Percentiles rank a stretch among this genome's conserved stretches.
These are phyloP conservation scores for Fusarium protoensiforme DNA, from an alignment of 2,329 filamentous ascomycete genomes.

Conservation along the genomic window DNA sequence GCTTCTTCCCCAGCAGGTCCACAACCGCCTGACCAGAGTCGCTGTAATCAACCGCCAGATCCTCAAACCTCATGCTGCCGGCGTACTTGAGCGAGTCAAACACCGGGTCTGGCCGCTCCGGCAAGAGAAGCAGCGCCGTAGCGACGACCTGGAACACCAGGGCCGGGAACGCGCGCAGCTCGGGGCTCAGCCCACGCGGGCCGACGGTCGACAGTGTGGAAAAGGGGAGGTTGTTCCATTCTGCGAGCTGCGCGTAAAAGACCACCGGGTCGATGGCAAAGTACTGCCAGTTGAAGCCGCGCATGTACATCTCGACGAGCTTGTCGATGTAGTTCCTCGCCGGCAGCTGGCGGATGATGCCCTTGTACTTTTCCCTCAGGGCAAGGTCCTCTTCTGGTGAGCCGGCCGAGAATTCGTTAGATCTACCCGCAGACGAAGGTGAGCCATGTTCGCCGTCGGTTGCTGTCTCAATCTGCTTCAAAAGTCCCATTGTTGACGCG, in stretches of 20 bases:
- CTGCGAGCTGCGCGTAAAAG: conserved; percentile 61
- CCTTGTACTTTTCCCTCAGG: conserved; percentile 67
- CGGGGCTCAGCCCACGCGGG: conserved; percentile 60
- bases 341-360: conserved; percentile 67
- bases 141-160: conserved; percentile 70
- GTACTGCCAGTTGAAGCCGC: conserved; percentile 70
- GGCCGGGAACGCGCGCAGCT: conserved; percentile 68
- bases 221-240: conserved; percentile 67
- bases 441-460: conserved; percentile 43
- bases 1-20: conserved; percentile 65
- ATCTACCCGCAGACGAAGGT: neutral
- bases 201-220: conserved; percentile 60
- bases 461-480: conserved; percentile 64
- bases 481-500: conserved; percentile 64
- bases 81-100: conserved; percentile 70
- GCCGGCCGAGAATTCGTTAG: neutral
- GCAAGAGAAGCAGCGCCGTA: conserved; percentile 63
- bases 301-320: conserved; percentile 65
- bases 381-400: conserved; percentile 48
- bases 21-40: conserved; percentile 66
- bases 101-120: conserved; percentile 57
- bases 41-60: conserved; percentile 70
- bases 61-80: conserved; percentile 68
- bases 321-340: conserved; percentile 64
- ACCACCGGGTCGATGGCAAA: conserved; percentile 64